phyloP scores from a whole-genome alignment of 768 basidiomycete species.

The Hygrophorus russula region DNA sequence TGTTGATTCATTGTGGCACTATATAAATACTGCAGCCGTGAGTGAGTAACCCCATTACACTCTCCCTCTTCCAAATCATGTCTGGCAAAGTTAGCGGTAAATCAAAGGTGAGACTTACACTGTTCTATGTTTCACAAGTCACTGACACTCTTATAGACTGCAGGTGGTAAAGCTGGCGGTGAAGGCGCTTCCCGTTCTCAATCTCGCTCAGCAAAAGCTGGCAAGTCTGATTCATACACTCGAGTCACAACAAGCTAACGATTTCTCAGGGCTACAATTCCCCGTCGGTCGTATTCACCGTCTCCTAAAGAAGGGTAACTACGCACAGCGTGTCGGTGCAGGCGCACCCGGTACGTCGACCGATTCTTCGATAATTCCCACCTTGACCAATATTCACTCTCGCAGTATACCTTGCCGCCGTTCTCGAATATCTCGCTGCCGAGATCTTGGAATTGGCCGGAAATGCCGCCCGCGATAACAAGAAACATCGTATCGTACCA shows the following conservation, averaged over 20 bases:
- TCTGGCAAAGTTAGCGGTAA: constrained; percentile 33
- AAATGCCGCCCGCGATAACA: constrained; percentile 57
- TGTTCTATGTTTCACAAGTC: too few relatives aligned
- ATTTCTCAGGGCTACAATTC: constrained; percentile 45
- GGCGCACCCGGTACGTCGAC: constrained; percentile 48
- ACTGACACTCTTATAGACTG: too few relatives aligned
- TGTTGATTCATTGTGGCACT: constrained; percentile 19
- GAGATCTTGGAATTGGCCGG: constrained; percentile 79
- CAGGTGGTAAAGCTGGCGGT: constrained; percentile 30
- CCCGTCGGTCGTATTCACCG: constrained; percentile 77
- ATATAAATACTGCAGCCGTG: too few relatives aligned
- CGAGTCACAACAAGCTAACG: too few relatives aligned
- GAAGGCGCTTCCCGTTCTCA: constrained; percentile 30
- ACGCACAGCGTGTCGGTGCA: constrained; percentile 63
- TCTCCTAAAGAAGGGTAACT: constrained; percentile 65
- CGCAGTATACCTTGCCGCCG: constrained; percentile 70
- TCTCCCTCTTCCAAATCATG: constrained; percentile 13
- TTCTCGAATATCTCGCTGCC: constrained; percentile 73
- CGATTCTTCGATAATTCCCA: background rate
- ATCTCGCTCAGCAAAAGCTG: constrained; percentile 51
- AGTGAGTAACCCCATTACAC: too few relatives aligned
- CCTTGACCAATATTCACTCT: background rate
- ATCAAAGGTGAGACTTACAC: constrained; percentile 22
- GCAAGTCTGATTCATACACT: constrained; percentile 9
- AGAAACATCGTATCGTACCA: constrained; percentile 78